A percentile compares a stretch with the other conserved stretches of the same genome.
phyloP scores from a whole-genome alignment of 305 asterid genomes.

The Fraxinus paxiana region DNA sequence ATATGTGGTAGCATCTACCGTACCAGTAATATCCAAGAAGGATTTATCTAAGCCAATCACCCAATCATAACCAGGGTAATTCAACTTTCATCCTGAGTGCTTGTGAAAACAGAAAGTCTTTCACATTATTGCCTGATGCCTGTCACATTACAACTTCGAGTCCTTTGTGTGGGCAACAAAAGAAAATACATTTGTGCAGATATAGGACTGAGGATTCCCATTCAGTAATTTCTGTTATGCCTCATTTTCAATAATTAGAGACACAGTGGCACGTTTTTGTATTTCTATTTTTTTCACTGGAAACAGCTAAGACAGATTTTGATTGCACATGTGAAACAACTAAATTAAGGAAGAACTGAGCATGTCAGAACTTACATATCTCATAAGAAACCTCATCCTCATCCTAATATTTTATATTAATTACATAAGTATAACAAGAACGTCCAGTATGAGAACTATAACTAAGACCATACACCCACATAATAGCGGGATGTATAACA shows the following conservation, averaged over 20 bases:
- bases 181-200: background rate
- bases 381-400: background rate
- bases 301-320: background rate
- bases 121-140: background rate
- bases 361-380: background rate
- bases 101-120: background rate
- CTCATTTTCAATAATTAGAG: background rate
- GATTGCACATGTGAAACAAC: background rate
- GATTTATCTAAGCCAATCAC: background rate
- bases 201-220: background rate
- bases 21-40: background rate
- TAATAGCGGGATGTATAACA: background rate
- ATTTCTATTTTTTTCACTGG: background rate
- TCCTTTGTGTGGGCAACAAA: background rate
- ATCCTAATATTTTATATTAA: background rate
- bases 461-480: background rate
- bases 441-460: background rate
- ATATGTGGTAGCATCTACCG: background rate
- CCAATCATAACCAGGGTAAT: background rate
- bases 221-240: background rate
- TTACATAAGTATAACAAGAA: background rate
- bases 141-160: background rate
- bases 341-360: background rate
- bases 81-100: background rate
- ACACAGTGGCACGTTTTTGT: background rate